These are phyloP conservation scores for Neohortaea acidophila DNA, from an alignment of 495 filamentous ascomycete genomes.

Conservation along the genomic window DNA sequence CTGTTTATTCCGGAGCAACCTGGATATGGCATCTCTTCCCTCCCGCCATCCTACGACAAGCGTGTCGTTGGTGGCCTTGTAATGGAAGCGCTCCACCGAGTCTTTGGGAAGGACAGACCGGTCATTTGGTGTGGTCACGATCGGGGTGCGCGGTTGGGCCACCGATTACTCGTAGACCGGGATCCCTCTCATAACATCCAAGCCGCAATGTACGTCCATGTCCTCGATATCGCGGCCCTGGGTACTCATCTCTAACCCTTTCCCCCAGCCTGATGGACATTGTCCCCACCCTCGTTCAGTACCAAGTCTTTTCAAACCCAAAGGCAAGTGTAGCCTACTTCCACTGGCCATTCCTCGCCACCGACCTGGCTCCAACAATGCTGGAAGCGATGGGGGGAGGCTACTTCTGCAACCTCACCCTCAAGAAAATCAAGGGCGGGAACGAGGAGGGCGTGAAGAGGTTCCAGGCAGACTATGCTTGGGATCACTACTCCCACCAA, in stretches of 20 bases:
- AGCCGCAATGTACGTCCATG: too few relatives aligned
- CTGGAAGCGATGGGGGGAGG: slow-evolving; percentile 13
- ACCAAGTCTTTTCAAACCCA: slow-evolving; percentile 11
- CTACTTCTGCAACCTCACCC: slow-evolving; percentile 1
- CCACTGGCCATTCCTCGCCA: slow-evolving; percentile 19
- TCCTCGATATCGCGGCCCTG: too few relatives aligned
- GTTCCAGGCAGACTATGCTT: slow-evolving; percentile 10
- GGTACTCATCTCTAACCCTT: too few relatives aligned
- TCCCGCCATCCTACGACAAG: slow-evolving; percentile 13
- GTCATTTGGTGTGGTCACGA: slow-evolving; percentile 17
- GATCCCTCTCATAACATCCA: slow-evolving; percentile 12
- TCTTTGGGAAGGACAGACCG: slow-evolving; percentile 10
- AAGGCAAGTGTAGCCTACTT: slow-evolving; percentile 11
- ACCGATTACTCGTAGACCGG: slow-evolving; percentile 14
- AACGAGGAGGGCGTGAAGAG: slow-evolving; percentile 4
- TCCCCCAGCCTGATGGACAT: slow-evolving; percentile 17
- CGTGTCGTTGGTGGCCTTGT: slow-evolving; percentile 14
- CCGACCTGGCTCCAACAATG: slow-evolving; percentile 6
- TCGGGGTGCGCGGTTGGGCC: slow-evolving; percentile 14
- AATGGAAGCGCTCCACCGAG: slow-evolving; percentile 10
- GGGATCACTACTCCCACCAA: slow-evolving; percentile 9
- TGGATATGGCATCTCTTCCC: slow-evolving; percentile 14
- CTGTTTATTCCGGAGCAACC: slow-evolving; percentile 15
- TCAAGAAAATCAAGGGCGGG: slow-evolving; percentile 2
- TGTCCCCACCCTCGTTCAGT: slow-evolving; percentile 15